These are phyloP conservation scores for Tricholoma saponaceum DNA, from an alignment of 768 basidiomycete species.

Conservation along the genomic window DNA sequence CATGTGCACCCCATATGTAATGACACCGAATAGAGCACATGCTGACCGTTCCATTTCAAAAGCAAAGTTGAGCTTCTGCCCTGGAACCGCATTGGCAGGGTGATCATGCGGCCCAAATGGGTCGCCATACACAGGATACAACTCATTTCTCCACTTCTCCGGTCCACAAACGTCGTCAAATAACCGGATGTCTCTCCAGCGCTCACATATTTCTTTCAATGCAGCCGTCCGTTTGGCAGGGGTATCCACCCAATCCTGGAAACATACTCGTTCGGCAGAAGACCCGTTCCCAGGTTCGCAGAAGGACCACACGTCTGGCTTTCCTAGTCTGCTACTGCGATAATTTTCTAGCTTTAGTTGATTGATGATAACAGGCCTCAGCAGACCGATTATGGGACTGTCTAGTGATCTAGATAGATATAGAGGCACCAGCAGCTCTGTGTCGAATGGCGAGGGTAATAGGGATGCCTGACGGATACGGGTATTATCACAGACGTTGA, in stretches of 20 bases:
- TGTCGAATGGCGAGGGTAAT: conserved; percentile 26
- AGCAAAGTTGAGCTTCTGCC: conserved; percentile 52
- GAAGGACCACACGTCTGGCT: conserved; percentile 39
- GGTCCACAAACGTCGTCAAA: conserved; percentile 68
- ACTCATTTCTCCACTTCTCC: conserved; percentile 81
- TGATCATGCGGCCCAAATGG: conserved; percentile 61
- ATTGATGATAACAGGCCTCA: conserved; percentile 53
- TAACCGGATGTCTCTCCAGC: conserved; percentile 66
- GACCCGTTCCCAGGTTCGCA: conserved; percentile 16
- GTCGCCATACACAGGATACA: conserved; percentile 72
- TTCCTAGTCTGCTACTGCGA: conserved; percentile 19
- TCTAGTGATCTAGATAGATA: conserved; percentile 44
- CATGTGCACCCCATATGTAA: conserved; percentile 93
- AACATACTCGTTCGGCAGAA: conserved; percentile 40
- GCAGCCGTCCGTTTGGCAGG: conserved; percentile 54
- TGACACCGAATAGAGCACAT: conserved; percentile 82
- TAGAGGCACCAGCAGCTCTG: conserved; percentile 51
- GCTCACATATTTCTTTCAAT: conserved; percentile 65
- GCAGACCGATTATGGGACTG: conserved; percentile 57
- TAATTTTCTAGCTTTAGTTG: conserved; percentile 51
- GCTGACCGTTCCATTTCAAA: conserved; percentile 91
- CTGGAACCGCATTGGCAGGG: conserved; percentile 29
- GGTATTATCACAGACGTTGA: conserved; percentile 73
- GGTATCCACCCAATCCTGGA: conserved; percentile 48
- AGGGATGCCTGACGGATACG: conserved; percentile 29